These are phyloP conservation scores for Coemansia sp. DNA, from an alignment of 192 early-diverging fungal species.

Conservation along the genomic window DNA sequence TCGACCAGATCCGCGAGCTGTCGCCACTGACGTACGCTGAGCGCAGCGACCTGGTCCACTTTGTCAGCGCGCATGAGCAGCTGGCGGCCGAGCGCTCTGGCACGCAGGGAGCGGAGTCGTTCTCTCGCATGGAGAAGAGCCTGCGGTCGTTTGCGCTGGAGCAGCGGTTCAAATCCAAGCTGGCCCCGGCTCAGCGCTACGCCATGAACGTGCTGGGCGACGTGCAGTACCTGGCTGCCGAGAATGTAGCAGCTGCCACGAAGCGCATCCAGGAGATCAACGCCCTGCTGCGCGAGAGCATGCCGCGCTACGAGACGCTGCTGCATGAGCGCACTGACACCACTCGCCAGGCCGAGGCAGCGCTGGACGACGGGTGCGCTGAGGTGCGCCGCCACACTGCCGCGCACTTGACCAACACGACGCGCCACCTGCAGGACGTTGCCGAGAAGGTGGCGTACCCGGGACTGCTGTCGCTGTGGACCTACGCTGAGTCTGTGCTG, in stretches of 20 bases:
- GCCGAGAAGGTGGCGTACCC: conserved; percentile 73
- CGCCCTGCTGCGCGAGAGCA: conserved; percentile 58
- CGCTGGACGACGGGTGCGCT: conserved; percentile 60
- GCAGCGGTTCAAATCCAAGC: conserved; percentile 91
- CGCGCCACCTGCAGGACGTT: conserved; percentile 66
- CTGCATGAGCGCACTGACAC: conserved; percentile 69
- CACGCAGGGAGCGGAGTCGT: conserved; percentile 53
- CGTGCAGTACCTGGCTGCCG: conserved; percentile 66
- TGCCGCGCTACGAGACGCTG: conserved; percentile 76
- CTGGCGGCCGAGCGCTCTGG: conserved; percentile 38
- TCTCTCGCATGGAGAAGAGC: conserved; percentile 79
- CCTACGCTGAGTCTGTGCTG: conserved; percentile 80
- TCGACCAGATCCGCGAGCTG: conserved; percentile 95
- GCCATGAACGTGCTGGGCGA: conserved; percentile 83
- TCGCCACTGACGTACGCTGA: conserved; percentile 91
- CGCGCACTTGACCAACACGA: conserved; percentile 53
- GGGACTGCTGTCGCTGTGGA: conserved; percentile 80
- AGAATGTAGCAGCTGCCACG: conserved; percentile 64
- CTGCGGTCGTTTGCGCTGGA: conserved; percentile 92
- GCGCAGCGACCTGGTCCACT: conserved; percentile 91
- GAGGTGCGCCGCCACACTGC: conserved; percentile 56
- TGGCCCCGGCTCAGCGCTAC: conserved; percentile 92
- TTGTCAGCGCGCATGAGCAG: conserved; percentile 75
- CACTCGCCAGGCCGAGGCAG: conserved; percentile 60
- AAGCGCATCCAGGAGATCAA: conserved; percentile 63